phyloP scores from a whole-genome alignment of 345 rosid species.

The Linum trigynum region DNA sequence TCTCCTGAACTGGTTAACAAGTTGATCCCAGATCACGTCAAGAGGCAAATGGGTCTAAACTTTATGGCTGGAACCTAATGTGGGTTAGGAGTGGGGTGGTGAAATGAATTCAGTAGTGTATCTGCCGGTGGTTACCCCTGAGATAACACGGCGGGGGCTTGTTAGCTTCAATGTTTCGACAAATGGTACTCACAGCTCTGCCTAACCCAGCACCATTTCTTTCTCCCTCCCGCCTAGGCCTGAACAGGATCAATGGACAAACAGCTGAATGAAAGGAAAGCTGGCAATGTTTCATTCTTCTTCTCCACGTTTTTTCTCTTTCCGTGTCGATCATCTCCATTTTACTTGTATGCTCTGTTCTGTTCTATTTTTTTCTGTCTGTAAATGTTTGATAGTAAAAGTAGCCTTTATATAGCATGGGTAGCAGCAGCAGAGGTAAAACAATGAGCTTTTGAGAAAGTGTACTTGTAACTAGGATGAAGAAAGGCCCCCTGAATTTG shows the following conservation, averaged over 20 bases:
- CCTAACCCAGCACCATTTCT: not conserved
- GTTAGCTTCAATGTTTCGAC: not conserved
- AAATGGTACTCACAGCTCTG: not conserved
- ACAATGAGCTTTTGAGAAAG: not conserved
- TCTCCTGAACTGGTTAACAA: conserved; percentile 57
- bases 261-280: not conserved
- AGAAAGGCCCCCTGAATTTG: no score
- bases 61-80: conserved; percentile 30
- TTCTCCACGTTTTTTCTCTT: not conserved
- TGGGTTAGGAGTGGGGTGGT: not conserved
- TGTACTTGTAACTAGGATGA: conserved; percentile 3
- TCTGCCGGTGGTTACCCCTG: not conserved
- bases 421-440: not conserved
- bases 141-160: not conserved
- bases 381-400: conserved; percentile 2
- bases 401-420: not conserved
- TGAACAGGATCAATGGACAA: not conserved
- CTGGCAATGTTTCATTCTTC: not conserved
- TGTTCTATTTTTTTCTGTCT: not conserved
- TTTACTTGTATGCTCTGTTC: not conserved
- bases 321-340: not conserved
- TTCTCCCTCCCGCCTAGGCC: not conserved
- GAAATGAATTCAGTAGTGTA: not conserved
- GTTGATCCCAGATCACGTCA: conserved; percentile 62
- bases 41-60: conserved; percentile 35